Conservation (phyloP, 1,284 basidiomycete species). For the Leccinum pachyderme region DNA sequence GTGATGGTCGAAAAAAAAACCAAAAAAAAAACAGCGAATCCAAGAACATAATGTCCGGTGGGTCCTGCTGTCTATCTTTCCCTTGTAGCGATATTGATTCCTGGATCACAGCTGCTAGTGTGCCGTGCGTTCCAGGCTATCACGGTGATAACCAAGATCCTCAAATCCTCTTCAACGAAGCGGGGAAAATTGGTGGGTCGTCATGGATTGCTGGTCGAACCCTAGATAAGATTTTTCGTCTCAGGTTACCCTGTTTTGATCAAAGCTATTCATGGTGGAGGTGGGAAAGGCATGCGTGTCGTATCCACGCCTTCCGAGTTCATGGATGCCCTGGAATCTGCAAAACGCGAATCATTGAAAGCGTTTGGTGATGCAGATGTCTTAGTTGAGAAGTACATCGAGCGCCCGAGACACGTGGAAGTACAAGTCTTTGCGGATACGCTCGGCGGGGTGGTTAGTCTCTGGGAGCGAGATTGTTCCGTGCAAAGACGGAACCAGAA, state of each 20-base stretch:
- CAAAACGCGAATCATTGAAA: conserved; percentile 84
- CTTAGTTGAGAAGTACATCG: conserved; percentile 84
- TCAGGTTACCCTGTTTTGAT: conserved; percentile 88
- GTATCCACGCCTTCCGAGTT: conserved; percentile 70
- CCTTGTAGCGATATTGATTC: conserved; percentile 5
- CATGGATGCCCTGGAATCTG: conserved; percentile 75
- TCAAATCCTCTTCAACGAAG: conserved; percentile 58
- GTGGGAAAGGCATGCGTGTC: conserved; percentile 95
- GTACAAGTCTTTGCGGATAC: conserved; percentile 89
- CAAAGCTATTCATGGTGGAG: conserved; percentile 95
- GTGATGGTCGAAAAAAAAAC: conserved; percentile 1
- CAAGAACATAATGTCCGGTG: conserved; percentile 88
- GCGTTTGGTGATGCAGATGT: conserved; percentile 86
- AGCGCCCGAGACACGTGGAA: conserved; percentile 82
- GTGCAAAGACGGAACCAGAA: conserved; percentile 95
- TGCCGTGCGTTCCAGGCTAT: conserved; percentile 93
- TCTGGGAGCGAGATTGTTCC: conserved; percentile 94
- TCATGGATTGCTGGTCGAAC: background rate
- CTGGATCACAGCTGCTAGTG: conserved; percentile 65
- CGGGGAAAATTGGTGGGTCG: conserved; percentile 66
- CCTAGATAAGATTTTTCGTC: background rate
- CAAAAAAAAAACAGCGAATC: conserved; percentile 55
- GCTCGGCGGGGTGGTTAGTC: conserved; percentile 74
- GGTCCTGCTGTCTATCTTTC: conserved; percentile 15
- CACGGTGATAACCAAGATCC: conserved; percentile 77